Conservation (phyloP, 169 alveolate genomes). For the Cryptosporidium meleagridis region DNA sequence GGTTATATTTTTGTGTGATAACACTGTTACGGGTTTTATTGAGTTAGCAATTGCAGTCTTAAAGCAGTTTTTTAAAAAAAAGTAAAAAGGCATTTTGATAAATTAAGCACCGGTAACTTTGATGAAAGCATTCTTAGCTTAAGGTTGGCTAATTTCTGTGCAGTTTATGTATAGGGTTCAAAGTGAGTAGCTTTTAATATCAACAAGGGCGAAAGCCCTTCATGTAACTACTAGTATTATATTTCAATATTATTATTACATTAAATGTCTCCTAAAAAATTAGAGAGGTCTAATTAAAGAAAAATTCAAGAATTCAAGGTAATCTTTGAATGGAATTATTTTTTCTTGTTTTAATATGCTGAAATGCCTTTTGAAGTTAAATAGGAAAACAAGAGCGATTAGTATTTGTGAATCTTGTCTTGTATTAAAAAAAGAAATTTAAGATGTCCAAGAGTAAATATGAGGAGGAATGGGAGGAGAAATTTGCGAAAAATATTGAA, state of each 20-base stretch:
- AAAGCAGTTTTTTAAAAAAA: too few relatives aligned
- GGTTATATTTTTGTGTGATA: neutral
- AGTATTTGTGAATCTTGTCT: too few relatives aligned
- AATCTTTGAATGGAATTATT: neutral
- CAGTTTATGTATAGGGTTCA: too few relatives aligned
- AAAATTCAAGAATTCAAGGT: neutral
- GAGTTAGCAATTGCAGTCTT: neutral
- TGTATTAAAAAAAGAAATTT: neutral
- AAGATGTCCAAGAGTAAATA: slow-evolving; percentile 8
- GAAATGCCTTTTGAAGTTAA: too few relatives aligned
- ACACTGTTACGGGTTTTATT: neutral
- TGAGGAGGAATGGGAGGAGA: slow-evolving; percentile 2
- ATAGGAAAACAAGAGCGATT: too few relatives aligned
- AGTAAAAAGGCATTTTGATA: neutral
- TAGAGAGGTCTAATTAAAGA: neutral
- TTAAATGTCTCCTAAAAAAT: neutral
- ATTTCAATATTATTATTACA: neutral
- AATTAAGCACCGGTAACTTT: neutral
- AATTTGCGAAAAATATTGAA: neutral
- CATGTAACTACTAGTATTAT: too few relatives aligned
- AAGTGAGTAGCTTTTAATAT: neutral
- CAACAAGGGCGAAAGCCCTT: neutral
- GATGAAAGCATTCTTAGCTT: neutral
- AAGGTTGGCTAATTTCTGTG: neutral
- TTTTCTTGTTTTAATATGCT: too few relatives aligned